These are phyloP conservation scores for Candida neerlandica DNA, from an alignment of 1,139 yeast species.

Conservation along the genomic window DNA sequence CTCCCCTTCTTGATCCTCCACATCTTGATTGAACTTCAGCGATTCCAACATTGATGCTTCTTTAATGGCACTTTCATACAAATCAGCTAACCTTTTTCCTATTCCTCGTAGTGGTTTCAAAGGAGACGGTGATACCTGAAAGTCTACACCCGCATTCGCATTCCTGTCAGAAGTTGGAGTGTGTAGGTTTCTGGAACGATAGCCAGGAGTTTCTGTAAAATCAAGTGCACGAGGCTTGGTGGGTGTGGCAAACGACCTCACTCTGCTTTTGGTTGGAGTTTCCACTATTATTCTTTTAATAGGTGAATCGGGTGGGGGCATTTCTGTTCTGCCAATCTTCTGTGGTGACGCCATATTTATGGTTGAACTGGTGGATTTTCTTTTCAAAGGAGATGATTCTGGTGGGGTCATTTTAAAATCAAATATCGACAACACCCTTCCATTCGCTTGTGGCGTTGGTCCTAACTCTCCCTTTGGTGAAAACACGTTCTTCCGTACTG, in stretches of 20 bases:
- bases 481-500: slow-evolving; percentile 1
- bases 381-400: slow-evolving; percentile 44
- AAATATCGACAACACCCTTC: slow-evolving; percentile 67
- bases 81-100: slow-evolving; percentile 36
- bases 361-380: slow-evolving; percentile 8
- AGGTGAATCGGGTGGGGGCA: slow-evolving; percentile 11
- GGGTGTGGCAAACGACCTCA: slow-evolving; percentile 10
- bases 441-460: slow-evolving; percentile 77
- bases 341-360: neutral
- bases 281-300: slow-evolving; percentile 5
- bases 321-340: neutral
- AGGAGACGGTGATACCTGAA: slow-evolving; percentile 51
- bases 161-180: slow-evolving; percentile 11
- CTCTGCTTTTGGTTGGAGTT: slow-evolving; percentile 15
- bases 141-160: slow-evolving; percentile 13
- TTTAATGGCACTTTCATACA: slow-evolving; percentile 37
- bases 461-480: slow-evolving; percentile 48
- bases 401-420: slow-evolving; percentile 54
- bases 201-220: slow-evolving; percentile 31
- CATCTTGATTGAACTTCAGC: slow-evolving; percentile 21
- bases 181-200: slow-evolving; percentile 18
- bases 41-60: slow-evolving; percentile 14
- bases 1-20: slow-evolving; percentile 17
- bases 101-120: slow-evolving; percentile 41
- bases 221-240: slow-evolving; percentile 5